These are phyloP conservation scores for Byssochlamys sp. DNA, from an alignment of 2,329 filamentous ascomycete genomes.

Conservation along the genomic window DNA sequence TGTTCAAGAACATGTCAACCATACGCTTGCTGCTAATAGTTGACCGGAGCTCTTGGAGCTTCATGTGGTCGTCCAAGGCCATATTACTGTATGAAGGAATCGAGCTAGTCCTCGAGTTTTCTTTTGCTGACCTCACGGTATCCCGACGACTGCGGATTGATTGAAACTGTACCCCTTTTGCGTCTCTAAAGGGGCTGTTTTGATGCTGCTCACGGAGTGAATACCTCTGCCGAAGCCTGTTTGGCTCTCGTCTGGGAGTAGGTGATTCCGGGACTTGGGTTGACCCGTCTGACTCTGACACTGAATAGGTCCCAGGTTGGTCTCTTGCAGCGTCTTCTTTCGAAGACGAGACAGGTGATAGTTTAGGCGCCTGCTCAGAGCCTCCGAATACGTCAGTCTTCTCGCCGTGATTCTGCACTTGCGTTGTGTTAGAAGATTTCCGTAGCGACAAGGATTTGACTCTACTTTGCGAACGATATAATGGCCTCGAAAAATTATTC, in stretches of 20 bases:
- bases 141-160: constrained; percentile 18
- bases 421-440: constrained; percentile 2
- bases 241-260: constrained; percentile 15
- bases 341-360: background rate
- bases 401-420: constrained; percentile 3
- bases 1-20: background rate
- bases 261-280: constrained; percentile 19
- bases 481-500: constrained; percentile 30
- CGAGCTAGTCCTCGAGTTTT: constrained; percentile 17
- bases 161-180: constrained; percentile 16
- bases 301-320: constrained; percentile 16
- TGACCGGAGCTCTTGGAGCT: constrained; percentile 14
- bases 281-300: constrained; percentile 12
- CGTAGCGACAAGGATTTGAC: constrained; percentile 12
- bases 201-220: constrained; percentile 14
- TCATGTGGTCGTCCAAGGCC: constrained; percentile 10
- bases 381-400: background rate
- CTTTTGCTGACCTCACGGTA: constrained; percentile 16
- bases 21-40: constrained; percentile 22
- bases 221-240: constrained; percentile 10
- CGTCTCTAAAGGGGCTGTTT: constrained; percentile 15
- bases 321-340: background rate
- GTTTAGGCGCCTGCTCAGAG: background rate
- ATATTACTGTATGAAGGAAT: constrained; percentile 6
- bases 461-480: constrained; percentile 24